Percentiles rank a stretch among this genome's conserved stretches.
phyloP scores from a whole-genome alignment of 169 alveolate species.

The Eimeria necatrix region DNA sequence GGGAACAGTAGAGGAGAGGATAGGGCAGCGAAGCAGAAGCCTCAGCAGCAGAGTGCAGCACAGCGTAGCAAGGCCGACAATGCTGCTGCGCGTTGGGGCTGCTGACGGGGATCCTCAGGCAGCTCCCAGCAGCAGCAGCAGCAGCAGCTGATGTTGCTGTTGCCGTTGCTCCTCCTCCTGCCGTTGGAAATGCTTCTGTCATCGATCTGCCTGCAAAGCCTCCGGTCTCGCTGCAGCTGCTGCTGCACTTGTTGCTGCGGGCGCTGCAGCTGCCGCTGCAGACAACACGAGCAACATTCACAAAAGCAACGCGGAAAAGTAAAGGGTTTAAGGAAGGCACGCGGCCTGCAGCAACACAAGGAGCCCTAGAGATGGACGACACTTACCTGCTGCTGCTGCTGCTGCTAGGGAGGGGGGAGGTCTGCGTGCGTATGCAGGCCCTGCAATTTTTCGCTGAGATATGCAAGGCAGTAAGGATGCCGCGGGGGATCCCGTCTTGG shows the following conservation, averaged over 20 bases:
- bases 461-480: not conserved
- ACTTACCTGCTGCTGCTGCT: not conserved
- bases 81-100: not conserved
- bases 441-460: not conserved
- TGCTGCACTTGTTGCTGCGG: not conserved
- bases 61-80: too few relatives aligned
- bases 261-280: not conserved
- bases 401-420: not conserved
- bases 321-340: too few relatives aligned
- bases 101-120: not conserved
- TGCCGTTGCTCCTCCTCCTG: not conserved
- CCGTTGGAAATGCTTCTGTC: too few relatives aligned
- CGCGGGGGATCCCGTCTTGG: not conserved
- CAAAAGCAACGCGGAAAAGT: too few relatives aligned
- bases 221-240: too few relatives aligned
- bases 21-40: not conserved
- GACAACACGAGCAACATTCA: not conserved
- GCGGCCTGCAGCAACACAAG: too few relatives aligned
- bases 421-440: not conserved
- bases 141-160: not conserved
- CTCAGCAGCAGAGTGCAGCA: not conserved
- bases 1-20: constrained; percentile 3
- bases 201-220: too few relatives aligned
- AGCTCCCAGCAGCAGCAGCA: constrained; percentile 12
- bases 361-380: too few relatives aligned